Evolutionary conservation across 106 monocot genomes (phyloP), one percentile per base, ranked within the genome.

Genomic region (Narthecium ossifragum): DNA sequence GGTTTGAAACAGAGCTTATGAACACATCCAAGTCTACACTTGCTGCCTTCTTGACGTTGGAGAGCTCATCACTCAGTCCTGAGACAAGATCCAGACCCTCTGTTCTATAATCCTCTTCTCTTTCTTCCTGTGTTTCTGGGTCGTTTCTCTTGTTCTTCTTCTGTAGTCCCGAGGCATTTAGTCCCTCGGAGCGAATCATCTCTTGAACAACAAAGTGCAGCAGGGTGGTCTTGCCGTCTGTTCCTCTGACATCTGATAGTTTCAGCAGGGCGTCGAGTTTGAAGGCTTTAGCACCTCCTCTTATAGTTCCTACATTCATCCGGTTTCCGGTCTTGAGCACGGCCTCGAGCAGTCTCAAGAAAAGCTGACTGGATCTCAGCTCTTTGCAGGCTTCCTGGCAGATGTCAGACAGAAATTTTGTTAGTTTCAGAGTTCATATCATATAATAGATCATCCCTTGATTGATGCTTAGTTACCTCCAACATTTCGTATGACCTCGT

Each of bases 131-230:
- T n/a, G n/a, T n/a, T n/a, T n/a, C n/a, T n/a, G n/a, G n/a, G n/a
- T n/a, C n/a, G n/a, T 2, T 34, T 20, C 39, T 17, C 24, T 48
- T 22, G 21, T 38, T 50, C 14, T 29, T 54, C 54, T 14, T 18
- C 8, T 37, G 32, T 13, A n/a, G 4, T 48, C 11, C 14, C 52
- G 9, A n/a, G 1, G 78, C 48, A 21, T 20, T 52, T 10, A 36
- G 17, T n/a, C 68, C 73, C 65, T 86, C 76, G 0, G 79, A 75
- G 8, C 81, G 70, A 27, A 79, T 70, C 27, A 98, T 72, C 71
- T 98, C 96, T 60, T 98, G 90, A 8, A 91, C 81, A 6, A 98
- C 90, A 65, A 98, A 98, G 68, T 91, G 90, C 13, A 98, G 84
- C 32, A 98, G 66, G 29, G 86, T 90, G 27, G 96, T 91, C 62